These are phyloP conservation scores for Theileria orientalis DNA, from an alignment of 169 alveolate species.

Conservation along the genomic window DNA sequence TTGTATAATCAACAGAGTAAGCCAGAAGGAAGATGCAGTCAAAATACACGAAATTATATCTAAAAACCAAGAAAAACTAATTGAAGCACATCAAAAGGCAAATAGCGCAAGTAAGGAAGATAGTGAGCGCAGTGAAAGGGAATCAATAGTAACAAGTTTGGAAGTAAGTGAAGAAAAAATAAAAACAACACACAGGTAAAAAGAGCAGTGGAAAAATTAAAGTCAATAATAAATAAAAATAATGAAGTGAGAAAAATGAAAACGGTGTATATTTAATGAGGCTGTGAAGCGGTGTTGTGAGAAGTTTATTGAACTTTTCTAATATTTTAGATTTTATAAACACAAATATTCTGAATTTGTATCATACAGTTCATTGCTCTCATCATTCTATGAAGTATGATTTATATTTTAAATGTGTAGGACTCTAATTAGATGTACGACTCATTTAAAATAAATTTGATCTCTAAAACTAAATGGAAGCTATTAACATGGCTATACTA, in stretches of 20 bases:
- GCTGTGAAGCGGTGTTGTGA: too few relatives aligned
- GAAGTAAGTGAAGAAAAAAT: not conserved
- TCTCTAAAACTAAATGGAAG: not conserved
- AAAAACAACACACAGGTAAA: not conserved
- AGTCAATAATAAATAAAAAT: not conserved
- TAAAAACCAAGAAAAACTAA: not conserved
- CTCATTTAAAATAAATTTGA: not conserved
- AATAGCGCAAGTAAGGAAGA: not conserved
- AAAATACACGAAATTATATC: not conserved
- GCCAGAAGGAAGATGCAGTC: not conserved
- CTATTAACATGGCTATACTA: not conserved
- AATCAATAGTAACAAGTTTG: not conserved
- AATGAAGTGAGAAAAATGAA: not conserved
- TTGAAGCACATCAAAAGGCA: not conserved
- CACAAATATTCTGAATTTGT: too few relatives aligned
- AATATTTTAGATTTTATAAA: too few relatives aligned
- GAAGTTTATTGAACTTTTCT: not conserved
- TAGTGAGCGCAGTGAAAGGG: not conserved
- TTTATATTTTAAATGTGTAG: not conserved
- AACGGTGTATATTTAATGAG: not conserved
- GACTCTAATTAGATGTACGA: not conserved
- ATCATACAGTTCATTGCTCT: not conserved
- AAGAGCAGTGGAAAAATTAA: not conserved
- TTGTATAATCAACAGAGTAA: not conserved
- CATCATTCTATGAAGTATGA: not conserved